Percentiles rank a stretch among this genome's conserved stretches.
These are phyloP conservation scores for Zymoseptoria ardabiliae DNA, from an alignment of 2,329 filamentous ascomycete genomes.

Conservation along the genomic window DNA sequence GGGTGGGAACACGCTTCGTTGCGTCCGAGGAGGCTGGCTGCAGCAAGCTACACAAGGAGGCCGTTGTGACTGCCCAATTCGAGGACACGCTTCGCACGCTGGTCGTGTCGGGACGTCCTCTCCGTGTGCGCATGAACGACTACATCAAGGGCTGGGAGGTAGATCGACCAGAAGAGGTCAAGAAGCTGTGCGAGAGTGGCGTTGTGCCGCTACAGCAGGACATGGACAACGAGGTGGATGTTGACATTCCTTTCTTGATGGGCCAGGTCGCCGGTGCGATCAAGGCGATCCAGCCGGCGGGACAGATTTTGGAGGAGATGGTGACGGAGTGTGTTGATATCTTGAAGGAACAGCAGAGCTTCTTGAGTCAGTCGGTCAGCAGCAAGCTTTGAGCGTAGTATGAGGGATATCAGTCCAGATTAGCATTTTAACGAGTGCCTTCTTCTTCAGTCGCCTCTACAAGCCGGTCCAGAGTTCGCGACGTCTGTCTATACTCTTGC, in stretches of 20 bases:
- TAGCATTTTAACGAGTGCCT: background rate
- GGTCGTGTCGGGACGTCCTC: conserved; percentile 71
- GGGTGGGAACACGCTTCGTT: conserved; percentile 92
- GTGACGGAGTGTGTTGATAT: conserved; percentile 65
- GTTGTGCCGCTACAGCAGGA: conserved; percentile 77
- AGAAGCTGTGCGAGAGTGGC: conserved; percentile 65
- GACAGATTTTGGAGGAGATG: conserved; percentile 84
- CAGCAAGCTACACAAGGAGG: conserved; percentile 73
- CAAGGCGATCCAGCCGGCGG: conserved; percentile 68
- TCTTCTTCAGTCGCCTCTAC: no score
- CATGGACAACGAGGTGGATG: conserved; percentile 70
- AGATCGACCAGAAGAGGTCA: conserved; percentile 63
- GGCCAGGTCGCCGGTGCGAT: conserved; percentile 84
- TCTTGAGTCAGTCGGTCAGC: conserved; percentile 40
- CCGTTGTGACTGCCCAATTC: conserved; percentile 71
- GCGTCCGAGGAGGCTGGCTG: conserved; percentile 75
- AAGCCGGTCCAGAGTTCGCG: no score
- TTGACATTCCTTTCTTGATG: conserved; percentile 87
- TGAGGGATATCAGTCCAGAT: background rate
- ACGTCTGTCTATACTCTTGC: conserved; percentile 15
- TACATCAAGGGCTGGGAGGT: conserved; percentile 76
- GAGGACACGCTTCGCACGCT: conserved; percentile 76
- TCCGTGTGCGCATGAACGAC: conserved; percentile 74
- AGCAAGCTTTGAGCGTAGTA: conserved; percentile 34
- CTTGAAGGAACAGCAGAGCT: conserved; percentile 55